Evolutionary conservation across 768 basidiomycete genomes (phyloP).

Genomic region (Termitomyces titanicus): DNA sequence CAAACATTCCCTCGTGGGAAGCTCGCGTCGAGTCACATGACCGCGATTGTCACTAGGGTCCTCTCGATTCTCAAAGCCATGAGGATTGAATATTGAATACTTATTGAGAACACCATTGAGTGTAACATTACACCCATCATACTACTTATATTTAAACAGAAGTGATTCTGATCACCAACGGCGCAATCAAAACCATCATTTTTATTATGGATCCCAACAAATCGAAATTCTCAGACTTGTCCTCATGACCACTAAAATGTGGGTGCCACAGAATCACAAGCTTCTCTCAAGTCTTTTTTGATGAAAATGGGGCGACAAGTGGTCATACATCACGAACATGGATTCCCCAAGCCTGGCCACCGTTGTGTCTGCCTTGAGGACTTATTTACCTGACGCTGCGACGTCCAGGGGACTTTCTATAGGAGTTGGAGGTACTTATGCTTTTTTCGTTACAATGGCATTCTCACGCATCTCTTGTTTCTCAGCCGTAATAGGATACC

Average conservation of each 20-base stretch:
- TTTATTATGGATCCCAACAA: no score
- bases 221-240: background rate
- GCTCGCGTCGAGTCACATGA: slow-evolving; percentile 40
- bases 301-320: background rate
- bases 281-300: background rate
- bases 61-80: no score
- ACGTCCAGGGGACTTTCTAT: background rate
- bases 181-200: no score
- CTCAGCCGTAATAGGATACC: slow-evolving; percentile 13
- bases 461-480: no score
- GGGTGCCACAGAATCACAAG: background rate
- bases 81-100: no score
- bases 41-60: slow-evolving; percentile 22
- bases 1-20: slow-evolving; percentile 40
- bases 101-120: no score
- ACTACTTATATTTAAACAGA: no score
- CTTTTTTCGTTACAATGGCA: background rate
- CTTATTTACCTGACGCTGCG: background rate
- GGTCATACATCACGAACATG: background rate
- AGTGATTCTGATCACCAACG: no score
- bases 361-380: background rate
- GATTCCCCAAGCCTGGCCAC: background rate
- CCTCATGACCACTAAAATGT: background rate
- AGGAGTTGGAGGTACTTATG: background rate
- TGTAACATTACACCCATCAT: no score